Conservation (phyloP, 345 rosid species). For the Brassica cretica region DNA sequence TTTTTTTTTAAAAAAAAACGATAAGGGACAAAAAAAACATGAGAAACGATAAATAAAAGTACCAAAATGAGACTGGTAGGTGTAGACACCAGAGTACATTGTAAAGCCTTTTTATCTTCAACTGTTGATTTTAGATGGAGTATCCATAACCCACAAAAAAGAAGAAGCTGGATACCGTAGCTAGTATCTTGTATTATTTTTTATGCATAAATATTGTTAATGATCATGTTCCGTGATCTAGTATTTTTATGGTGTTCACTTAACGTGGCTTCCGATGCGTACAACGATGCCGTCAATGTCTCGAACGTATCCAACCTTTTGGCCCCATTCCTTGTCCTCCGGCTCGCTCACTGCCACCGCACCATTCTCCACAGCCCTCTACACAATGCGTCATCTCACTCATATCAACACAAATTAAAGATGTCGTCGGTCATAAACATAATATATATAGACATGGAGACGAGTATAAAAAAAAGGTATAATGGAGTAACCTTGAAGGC, state of each 20-base stretch:
- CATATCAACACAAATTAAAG: constrained; percentile 1
- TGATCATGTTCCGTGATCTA: neutral
- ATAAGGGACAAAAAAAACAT: too few relatives aligned
- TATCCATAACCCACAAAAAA: neutral
- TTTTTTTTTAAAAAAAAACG: too few relatives aligned
- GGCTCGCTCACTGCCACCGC: constrained; percentile 68
- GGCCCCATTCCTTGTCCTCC: constrained; percentile 84
- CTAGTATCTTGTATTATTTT: constrained; percentile 16
- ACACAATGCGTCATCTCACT: constrained; percentile 16
- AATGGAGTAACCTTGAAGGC: constrained; percentile 52
- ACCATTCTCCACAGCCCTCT: constrained; percentile 89
- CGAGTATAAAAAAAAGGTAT: neutral
- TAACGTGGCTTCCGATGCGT: constrained; percentile 63
- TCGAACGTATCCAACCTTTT: constrained; percentile 81
- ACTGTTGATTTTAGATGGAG: neutral
- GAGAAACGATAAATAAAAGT: neutral
- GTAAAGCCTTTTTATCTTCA: neutral
- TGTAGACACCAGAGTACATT: neutral
- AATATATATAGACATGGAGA: neutral
- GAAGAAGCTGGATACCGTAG: neutral
- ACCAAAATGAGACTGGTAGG: neutral
- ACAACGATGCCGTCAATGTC: constrained; percentile 74
- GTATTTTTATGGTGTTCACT: constrained; percentile 23
- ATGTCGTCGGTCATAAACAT: neutral
- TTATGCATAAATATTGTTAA: neutral